phyloP scores from a whole-genome alignment of 495 filamentous ascomycete genomes.

The Aspergillus indologenus region DNA sequence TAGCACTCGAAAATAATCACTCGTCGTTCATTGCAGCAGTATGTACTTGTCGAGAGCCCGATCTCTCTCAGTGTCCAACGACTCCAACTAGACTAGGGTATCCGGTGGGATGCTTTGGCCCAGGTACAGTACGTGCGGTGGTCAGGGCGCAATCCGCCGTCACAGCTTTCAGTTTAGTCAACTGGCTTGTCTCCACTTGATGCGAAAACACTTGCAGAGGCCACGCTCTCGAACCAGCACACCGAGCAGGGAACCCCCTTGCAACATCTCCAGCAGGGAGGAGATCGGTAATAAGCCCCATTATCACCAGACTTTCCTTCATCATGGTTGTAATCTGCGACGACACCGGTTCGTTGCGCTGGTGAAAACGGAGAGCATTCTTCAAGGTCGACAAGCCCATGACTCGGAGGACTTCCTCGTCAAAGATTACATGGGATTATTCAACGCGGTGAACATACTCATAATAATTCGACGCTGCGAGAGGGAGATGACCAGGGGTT shows the following conservation, averaged over 20 bases:
- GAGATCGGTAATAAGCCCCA: background rate
- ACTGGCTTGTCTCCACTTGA: constrained; percentile 34
- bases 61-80: background rate
- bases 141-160: constrained; percentile 39
- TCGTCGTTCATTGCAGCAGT: background rate
- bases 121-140: constrained; percentile 35
- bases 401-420: background rate
- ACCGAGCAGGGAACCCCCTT: constrained; percentile 17
- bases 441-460: background rate
- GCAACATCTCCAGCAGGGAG: constrained; percentile 14
- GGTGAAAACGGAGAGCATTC: background rate
- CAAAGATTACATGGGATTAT: background rate
- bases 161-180: constrained; percentile 33
- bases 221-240: constrained; percentile 44
- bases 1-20: constrained; percentile 16
- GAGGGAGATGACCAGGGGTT: background rate
- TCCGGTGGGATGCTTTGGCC: constrained; percentile 17
- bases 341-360: background rate
- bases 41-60: background rate
- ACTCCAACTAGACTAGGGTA: background rate
- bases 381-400: background rate
- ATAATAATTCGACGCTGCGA: background rate
- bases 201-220: constrained; percentile 37
- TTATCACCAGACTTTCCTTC: background rate
- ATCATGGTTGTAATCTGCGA: background rate